Evolutionary conservation across 257 asterid species (phyloP), one percentile per base, ranked within the genome.

Genomic region (Solanum sitiens): DNA sequence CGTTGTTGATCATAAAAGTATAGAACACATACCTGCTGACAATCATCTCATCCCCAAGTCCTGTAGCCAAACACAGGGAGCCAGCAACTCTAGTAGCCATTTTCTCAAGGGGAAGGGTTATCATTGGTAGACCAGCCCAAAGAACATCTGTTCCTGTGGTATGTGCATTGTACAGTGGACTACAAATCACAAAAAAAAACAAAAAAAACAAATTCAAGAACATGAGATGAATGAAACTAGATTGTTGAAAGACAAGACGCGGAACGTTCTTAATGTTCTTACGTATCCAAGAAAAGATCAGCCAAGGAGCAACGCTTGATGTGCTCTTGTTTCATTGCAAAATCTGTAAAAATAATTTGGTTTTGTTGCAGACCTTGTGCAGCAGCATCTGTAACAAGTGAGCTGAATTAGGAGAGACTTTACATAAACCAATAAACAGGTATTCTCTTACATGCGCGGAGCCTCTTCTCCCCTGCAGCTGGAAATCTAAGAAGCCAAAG

Each of bases 51-150:
- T 95, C 97, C 70, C 99, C 99, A 68, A 96, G 92, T 88, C 99
- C 99, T 25, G 98, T 97, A 73, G 99, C 99, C 93, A 96, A 92
- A 90, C 99, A 96, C 88, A 97, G 92, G 80, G 99, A 97, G 82
- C 98, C 99, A 89, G 99, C 99, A 84, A 97, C 99, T 89, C 99
- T 91, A 27, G 99, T 96, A 30, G 99, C 98, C 99, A 97, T 97
- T 90, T 97, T 97, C 96, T 96, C 99, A 18, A 97, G 98, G 77
- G 99, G 96, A 87, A 96, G 98, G 47, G 99, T 97, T 67, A 97
- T 80, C 96, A 96, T 94, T 23, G 98, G 99, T 79, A 97, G 92
- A 83, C 99, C 99, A 40, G 99, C 99, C 99, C 99, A 97, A 86
- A 96, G 99, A 91, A 96, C 90, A 89, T 97, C 98, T 18, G 99